Evolutionary conservation across 345 rosid species (phyloP).

Genomic region (Draba incana): DNA sequence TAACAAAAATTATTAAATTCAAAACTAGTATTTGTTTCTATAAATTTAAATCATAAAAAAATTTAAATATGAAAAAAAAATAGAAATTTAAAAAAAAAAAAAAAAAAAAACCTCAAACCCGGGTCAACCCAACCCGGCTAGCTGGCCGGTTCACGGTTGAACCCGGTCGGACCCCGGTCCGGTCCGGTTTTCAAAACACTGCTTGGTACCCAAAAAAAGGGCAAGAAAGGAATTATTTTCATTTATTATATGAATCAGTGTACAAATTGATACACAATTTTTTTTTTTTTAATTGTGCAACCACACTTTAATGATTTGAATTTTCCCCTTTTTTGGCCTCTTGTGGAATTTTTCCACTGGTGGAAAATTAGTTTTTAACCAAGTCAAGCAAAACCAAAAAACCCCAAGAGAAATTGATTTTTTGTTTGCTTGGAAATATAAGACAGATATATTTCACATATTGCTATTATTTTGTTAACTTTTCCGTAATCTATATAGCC

Average conservation of each 20-base stretch:
- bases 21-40: too few relatives aligned
- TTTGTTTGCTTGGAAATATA: not conserved
- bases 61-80: too few relatives aligned
- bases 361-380: conserved; percentile 6
- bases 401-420: not conserved
- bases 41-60: too few relatives aligned
- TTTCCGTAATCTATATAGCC: conserved; percentile 21
- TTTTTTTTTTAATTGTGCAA: not conserved
- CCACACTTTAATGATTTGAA: too few relatives aligned
- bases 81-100: too few relatives aligned
- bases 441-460: not conserved
- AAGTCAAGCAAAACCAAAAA: conserved; percentile 18
- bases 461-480: not conserved
- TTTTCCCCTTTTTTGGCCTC: not conserved
- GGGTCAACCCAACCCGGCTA: too few relatives aligned
- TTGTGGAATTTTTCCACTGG: conserved; percentile 15
- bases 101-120: too few relatives aligned
- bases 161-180: too few relatives aligned
- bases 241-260: not conserved
- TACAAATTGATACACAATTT: not conserved
- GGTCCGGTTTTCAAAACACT: too few relatives aligned
- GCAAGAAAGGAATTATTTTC: not conserved
- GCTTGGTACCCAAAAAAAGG: too few relatives aligned
- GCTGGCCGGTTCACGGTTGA: too few relatives aligned
- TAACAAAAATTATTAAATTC: too few relatives aligned